Evolutionary conservation across 2,329 filamentous ascomycete species (phyloP).

Genomic region (Zasmidium cellare): DNA sequence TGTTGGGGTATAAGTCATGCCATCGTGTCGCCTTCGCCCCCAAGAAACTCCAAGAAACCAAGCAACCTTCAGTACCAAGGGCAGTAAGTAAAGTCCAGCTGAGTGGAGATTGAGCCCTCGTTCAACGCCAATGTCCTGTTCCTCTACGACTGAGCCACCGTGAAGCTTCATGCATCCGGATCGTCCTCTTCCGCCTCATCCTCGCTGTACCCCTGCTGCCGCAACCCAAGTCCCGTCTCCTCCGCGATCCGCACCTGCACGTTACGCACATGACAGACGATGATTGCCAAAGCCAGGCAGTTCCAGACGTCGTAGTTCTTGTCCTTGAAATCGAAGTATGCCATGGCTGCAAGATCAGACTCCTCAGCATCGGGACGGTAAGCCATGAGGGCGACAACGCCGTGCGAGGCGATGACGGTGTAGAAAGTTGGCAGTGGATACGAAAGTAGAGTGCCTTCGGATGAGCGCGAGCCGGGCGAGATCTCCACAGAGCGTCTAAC

Average conservation of each 20-base stretch:
- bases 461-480: constrained; percentile 18
- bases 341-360: constrained; percentile 37
- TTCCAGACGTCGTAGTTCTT: constrained; percentile 62
- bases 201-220: neutral
- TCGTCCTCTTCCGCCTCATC: neutral
- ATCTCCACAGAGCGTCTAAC: constrained; percentile 29
- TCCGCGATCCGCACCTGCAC: constrained; percentile 49
- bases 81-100: too few species aligned
- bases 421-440: constrained; percentile 52
- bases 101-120: neutral
- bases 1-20: neutral
- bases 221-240: constrained; percentile 22
- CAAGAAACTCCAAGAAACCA: neutral
- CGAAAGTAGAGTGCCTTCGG: constrained; percentile 18
- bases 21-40: neutral
- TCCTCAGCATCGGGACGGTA: constrained; percentile 44
- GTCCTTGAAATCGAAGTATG: constrained; percentile 55
- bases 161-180: constrained; percentile 1
- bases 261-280: constrained; percentile 55
- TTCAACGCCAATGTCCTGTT: too few species aligned
- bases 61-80: too few species aligned
- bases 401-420: constrained; percentile 55
- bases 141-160: too few species aligned
- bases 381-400: constrained; percentile 54
- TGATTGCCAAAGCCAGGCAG: constrained; percentile 56